These are phyloP conservation scores for Papiliotrema fonsecae DNA, from an alignment of 1,284 basidiomycete genomes.

Conservation along the genomic window DNA sequence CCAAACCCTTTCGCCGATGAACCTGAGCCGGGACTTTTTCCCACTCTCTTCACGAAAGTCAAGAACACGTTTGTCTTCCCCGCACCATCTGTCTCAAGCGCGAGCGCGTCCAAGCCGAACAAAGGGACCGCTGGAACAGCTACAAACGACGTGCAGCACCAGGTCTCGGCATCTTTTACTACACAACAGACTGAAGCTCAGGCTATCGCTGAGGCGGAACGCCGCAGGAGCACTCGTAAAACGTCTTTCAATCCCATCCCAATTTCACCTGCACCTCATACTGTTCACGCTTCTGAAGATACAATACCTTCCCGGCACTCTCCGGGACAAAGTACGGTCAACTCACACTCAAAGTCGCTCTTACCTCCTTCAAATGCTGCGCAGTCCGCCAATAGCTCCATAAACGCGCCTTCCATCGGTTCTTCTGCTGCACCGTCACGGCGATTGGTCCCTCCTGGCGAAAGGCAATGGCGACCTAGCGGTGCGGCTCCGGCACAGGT, in stretches of 20 bases:
- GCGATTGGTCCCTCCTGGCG: conserved; percentile 21
- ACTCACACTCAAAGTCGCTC: conserved; percentile 6
- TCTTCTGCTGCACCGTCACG: conserved; percentile 1
- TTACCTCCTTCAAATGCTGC: conserved; percentile 14
- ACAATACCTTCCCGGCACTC: conserved; percentile 5
- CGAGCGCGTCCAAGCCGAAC: conserved; percentile 1
- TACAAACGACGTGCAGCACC: neutral
- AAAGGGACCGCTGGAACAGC: neutral
- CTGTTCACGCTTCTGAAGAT: conserved; percentile 1
- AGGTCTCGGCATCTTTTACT: neutral
- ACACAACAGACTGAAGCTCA: conserved; percentile 37
- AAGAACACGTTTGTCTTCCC: conserved; percentile 39
- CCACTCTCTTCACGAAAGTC: conserved; percentile 44
- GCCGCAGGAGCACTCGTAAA: conserved; percentile 11
- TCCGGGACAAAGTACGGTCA: neutral
- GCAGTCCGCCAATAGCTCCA: conserved; percentile 13
- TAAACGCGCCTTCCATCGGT: conserved; percentile 8
- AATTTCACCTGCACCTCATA: neutral
- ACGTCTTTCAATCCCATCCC: neutral
- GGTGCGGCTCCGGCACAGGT: conserved; percentile 40
- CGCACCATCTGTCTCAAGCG: conserved; percentile 4
- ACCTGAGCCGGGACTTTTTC: conserved; percentile 45
- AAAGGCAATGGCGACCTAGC: conserved; percentile 37
- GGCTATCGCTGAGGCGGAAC: conserved; percentile 36
- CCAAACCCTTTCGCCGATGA: conserved; percentile 46